Evolutionary conservation across 495 filamentous ascomycete species (phyloP).

Genomic region (Hypoxylon crocopeplum): DNA sequence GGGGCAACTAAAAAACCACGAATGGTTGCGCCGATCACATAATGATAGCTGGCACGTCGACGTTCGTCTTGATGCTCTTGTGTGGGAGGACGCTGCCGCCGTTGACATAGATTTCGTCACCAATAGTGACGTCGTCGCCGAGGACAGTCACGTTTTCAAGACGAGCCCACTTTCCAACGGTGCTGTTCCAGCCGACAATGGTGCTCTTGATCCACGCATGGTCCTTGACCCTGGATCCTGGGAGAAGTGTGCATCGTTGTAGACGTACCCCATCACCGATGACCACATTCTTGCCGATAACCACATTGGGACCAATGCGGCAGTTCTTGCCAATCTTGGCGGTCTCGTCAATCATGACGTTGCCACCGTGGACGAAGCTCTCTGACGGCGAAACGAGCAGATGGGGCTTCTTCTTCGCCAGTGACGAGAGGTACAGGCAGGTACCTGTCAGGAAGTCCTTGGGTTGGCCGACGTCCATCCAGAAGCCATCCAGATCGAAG

Average conservation of each 20-base stretch:
- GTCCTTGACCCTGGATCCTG: slow-evolving; percentile 94
- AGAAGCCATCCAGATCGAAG: slow-evolving; percentile 98
- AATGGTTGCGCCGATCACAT: slow-evolving; percentile 62
- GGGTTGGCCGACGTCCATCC: slow-evolving; percentile 99
- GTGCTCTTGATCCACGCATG: slow-evolving; percentile 99
- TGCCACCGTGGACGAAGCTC: slow-evolving; percentile 90
- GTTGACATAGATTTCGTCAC: slow-evolving; percentile 98
- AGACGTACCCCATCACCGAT: slow-evolving; percentile 94
- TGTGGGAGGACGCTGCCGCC: slow-evolving; percentile 95
- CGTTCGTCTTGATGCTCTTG: slow-evolving; percentile 98
- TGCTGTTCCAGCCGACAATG: slow-evolving; percentile 99
- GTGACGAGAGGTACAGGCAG: slow-evolving; percentile 93
- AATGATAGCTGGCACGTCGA: slow-evolving; percentile 90
- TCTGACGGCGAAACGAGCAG: slow-evolving; percentile 76
- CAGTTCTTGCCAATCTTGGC: slow-evolving; percentile 99
- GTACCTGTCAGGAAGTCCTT: slow-evolving; percentile 98
- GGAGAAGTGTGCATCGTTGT: slow-evolving; percentile 90
- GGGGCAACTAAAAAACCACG: slow-evolving; percentile 1
- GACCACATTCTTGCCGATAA: slow-evolving; percentile 93
- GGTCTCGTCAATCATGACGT: slow-evolving; percentile 93
- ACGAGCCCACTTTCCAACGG: slow-evolving; percentile 92
- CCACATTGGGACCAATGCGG: slow-evolving; percentile 97
- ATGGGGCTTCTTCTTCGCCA: slow-evolving; percentile 92
- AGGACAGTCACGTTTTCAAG: slow-evolving; percentile 97
- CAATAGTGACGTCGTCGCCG: slow-evolving; percentile 98